Evolutionary conservation across 169 alveolate species (phyloP), one percentile per base, ranked within the genome.

Genomic region (Perkinsus marinus): DNA sequence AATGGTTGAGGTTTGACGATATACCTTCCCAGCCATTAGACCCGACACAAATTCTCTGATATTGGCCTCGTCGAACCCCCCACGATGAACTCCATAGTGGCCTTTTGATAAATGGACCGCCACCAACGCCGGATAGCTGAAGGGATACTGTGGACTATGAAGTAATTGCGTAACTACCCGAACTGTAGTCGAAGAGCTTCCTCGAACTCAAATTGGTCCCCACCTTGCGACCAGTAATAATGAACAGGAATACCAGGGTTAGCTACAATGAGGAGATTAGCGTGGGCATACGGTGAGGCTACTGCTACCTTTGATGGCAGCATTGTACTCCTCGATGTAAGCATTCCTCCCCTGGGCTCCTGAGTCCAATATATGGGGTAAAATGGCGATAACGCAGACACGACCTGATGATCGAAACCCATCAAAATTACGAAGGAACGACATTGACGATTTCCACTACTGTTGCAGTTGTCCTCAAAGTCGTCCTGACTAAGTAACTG

Each of bases 361-460:
- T 39, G 96, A 93, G 68, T 97, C 99, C 89, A 94, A 95, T 69
- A 97, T 96, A 92, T 96, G 97, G n/a, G 99, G 98, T n/a, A 97
- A 93, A 95, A 97, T 96, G 19, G 97, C 96, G 68, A 97, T 93
- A 39, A 97, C 93, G 69, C 99, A 97, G 43, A 96, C 93, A 0
- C 5, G 5, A 79, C 94, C 96, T 57, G 79, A 57, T 26, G 7
- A 57, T n/a, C n/a, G n/a, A n/a, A n/a, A n/a, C n/a, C n/a, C n/a
- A n/a, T n/a, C n/a, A 41, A 10, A 41, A 41, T 41, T 6, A 41
- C 46, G 46, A 10, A 57, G 22, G 22, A 57, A 16, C 0, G 7
- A 30, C 30, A 13, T 0, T 13, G 30, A 57, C 34, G 79, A 57
- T 0, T 57, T 0, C 37, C 22, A n/a, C 22, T 16, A 43, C 93